Evolutionary conservation across 371 early-diverging fungal species (phyloP), one percentile per base, ranked within the genome.

Genomic region (Haplosporangium sp.): DNA sequence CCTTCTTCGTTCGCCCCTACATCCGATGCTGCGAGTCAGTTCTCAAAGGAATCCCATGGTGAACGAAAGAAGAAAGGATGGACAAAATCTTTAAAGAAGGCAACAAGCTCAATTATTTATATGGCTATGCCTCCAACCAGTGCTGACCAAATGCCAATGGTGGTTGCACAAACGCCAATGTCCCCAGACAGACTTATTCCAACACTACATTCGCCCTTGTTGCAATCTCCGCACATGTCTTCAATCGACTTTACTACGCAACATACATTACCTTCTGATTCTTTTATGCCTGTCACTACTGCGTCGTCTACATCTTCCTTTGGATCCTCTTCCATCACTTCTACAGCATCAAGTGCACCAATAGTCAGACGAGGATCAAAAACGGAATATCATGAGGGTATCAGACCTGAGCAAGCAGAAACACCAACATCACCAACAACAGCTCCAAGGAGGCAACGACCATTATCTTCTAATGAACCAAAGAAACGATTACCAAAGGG

Each of bases 61-160:
- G 45, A 61, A 35, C 56, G 69, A 6, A 77, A 72, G 58, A 59
- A 67, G 61, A 78, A 70, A 61, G 66, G 74, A 27, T 78, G 79
- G 79, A 66, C 73, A 67, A 65, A 60, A 27, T 72, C 79, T 4
- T 56, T 78, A 34, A 78, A 74, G 48, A 78, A 70, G 64, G 79
- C 79, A 8, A 78, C 79, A 57, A 78, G 42, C 61, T 78, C 79
- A 8, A 70, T 78, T 61, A 39, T 78, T 60, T 78, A 73, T 63
- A 78, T 78, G 79, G 79, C 79, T 20, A 78, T 78, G 74, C 79
- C 79, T 0, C 79, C 79, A 17, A 70, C 74, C 40, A 73, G 67
- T 35, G 67, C 64, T 7, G 79, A 78, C 45, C 61, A 70, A 42
- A 17, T 67, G 39, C 79, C 79, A 5, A 78, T 78, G 79, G 67